Base-by-base conservation (phyloP, 192 early-diverging fungal species). In the Diversispora eburnea region DNA sequence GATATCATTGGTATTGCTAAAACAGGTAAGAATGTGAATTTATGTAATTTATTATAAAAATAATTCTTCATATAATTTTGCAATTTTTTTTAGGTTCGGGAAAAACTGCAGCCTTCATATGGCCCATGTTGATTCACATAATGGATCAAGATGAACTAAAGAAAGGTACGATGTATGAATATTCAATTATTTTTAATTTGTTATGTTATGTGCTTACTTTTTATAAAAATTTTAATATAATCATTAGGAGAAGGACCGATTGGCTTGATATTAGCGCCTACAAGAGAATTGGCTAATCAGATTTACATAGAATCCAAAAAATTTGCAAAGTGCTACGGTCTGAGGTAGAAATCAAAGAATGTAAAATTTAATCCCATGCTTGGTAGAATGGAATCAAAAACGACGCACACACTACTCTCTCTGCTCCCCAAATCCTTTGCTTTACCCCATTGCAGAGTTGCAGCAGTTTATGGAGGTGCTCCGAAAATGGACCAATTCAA, bases 1-100 rank as follows among this genome's bases (percentile, higher is more conserved):
- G 93, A 95, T 60, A 86, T 95, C 42, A 89, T 94, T 73, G 93
- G 92, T 17, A 91, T 95, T 51, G 91, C 92, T 8, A 91, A 91
- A 68, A 95, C 93, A 22, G 93, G 72, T 63, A 20, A 3, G 15
- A 19, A 66, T 46, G n/a, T 7, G 42, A n/a, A 39, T 54, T 52
- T n/a, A 7, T 62, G n/a, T 62, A 8, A 13, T 62, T 22, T 39
- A 6, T 62, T 43, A 8, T 17, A 45, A 63, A 42, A 46, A n/a
- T 8, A 47, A 48, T 66, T 22, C 45, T 55, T 17, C 39, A 41
- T 55, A 49, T 49, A 67, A 17, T 51, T 9, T 48, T 33, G 45
- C 39, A 19, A 49, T 48, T 48, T 60, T 3, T 1, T 64, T 19
- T 58, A 73, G 72, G 93, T 20, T 91, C 90, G 10, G 93, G 93